Base-by-base conservation (phyloP, 2,329 filamentous ascomycete species). In the Sporothrix globosa region DNA sequence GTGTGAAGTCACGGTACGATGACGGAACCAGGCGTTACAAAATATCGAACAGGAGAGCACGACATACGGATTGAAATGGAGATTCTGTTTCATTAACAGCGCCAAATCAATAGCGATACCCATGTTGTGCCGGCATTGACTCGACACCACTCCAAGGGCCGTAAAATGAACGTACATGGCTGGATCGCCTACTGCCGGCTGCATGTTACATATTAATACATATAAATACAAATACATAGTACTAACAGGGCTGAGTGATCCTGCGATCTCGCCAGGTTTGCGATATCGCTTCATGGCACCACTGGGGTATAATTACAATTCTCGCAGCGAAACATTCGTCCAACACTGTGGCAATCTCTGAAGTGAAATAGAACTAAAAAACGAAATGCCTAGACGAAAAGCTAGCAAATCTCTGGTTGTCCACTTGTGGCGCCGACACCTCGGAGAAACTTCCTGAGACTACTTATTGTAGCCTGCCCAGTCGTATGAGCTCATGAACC, bases 401-500 rank as follows among this genome's bases (percentile, higher is more conserved):
- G n/a, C n/a, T 2, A 48, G 3, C 21, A 34, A 19, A 30, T 58
- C 27, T n/a, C 34, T 58, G 17, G 39, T 17, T 46, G 39, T 61
- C 2, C 34, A 7, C 4, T n/a, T 44, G 58, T 63, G 39, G 58
- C n/a, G 58, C 41, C 58, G 21, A 44, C 21, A 46, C 58, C 17
- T 27, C 39, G 58, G n/a, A 44, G 39, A 61, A 50, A 48, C 21
- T 10, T 10, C n/a, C 11, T 61, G 27, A 34, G 34, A 30, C 30
- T 5, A 6, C 21, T 24, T 11, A 21, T 14, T 39, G 50, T 48
- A 34, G 41, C 19, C 27, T 21, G 21, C 14, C 69, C 69, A 70
- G 61, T 70, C 5, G 69, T 67, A 70, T 70, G 63, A 70, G 63
- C 69, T 70, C 69, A 70, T 70, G 69, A 67, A 67, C 53, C 41